Conservation (phyloP, 2,329 filamentous ascomycete genomes). For the Cercospora zeina region DNA sequence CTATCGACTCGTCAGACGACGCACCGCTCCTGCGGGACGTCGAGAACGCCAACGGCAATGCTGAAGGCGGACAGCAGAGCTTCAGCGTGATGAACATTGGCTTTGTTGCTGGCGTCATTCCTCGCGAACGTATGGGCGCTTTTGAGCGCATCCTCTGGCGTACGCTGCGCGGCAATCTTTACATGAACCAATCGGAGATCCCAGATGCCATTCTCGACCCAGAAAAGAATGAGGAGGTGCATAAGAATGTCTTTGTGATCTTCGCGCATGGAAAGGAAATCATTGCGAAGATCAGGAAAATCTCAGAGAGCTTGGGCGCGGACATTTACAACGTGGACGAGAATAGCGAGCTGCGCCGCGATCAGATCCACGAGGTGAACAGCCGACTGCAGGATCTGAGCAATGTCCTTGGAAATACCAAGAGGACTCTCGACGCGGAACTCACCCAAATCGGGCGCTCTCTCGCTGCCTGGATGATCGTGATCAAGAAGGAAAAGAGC, state of each 20-base stretch:
- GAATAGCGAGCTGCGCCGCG: constrained; percentile 89
- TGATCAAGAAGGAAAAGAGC: constrained; percentile 97
- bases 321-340: constrained; percentile 97
- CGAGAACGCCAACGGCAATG: constrained; percentile 65
- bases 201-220: constrained; percentile 90
- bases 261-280: constrained; percentile 99
- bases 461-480: constrained; percentile 93
- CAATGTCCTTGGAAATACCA: constrained; percentile 91
- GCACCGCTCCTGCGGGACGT: constrained; percentile 90
- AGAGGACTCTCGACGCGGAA: constrained; percentile 89
- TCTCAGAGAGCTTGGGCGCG: constrained; percentile 94
- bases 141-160: constrained; percentile 98
- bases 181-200: constrained; percentile 99
- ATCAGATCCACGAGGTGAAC: constrained; percentile 98
- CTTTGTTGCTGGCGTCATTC: constrained; percentile 94
- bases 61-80: constrained; percentile 38
- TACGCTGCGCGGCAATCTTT: constrained; percentile 93
- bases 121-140: constrained; percentile 84
- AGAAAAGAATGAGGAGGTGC: constrained; percentile 82
- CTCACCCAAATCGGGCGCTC: constrained; percentile 90
- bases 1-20: constrained; percentile 81
- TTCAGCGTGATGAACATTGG: constrained; percentile 99
- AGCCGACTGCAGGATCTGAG: constrained; percentile 85
- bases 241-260: constrained; percentile 99
- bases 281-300: constrained; percentile 97